Conservation (phyloP, 139 green algal species). For the Coelastrella sp. region DNA sequence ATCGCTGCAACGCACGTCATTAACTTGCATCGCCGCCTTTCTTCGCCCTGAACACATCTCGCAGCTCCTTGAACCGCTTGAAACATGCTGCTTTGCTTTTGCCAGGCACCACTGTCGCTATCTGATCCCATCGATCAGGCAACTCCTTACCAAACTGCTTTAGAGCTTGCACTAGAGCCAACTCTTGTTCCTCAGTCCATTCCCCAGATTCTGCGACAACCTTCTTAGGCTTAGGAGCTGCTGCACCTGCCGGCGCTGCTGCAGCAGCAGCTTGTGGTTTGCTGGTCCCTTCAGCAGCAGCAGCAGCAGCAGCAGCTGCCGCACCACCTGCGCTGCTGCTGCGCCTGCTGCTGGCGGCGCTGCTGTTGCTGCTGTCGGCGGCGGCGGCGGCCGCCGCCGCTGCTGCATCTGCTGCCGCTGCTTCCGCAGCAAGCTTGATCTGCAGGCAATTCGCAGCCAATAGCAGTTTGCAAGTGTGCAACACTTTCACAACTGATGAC, state of each 20-base stretch:
- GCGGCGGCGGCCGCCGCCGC: conserved; percentile 20
- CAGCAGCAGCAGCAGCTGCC: conserved; percentile 37
- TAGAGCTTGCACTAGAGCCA: conserved; percentile 92
- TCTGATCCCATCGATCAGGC: conserved; percentile 72
- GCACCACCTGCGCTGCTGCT: conserved; percentile 11
- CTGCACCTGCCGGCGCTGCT: neutral
- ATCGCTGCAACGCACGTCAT: neutral
- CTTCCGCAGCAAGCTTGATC: conserved; percentile 53
- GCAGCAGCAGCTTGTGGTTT: conserved; percentile 25
- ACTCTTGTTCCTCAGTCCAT: conserved; percentile 89
- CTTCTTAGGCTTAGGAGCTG: conserved; percentile 10
- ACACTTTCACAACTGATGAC: too few relatives aligned
- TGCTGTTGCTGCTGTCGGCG: conserved; percentile 23
- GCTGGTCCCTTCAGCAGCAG: neutral
- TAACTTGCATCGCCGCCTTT: conserved; percentile 62
- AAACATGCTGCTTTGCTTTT: conserved; percentile 92
- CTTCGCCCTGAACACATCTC: conserved; percentile 77
- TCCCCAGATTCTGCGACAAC: conserved; percentile 46
- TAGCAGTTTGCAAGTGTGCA: too few relatives aligned
- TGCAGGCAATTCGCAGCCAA: neutral
- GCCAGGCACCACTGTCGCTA: conserved; percentile 82
- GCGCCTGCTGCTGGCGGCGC: neutral
- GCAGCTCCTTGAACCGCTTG: conserved; percentile 91
- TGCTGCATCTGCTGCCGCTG: conserved; percentile 4
- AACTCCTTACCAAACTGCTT: conserved; percentile 92